phyloP scores from a whole-genome alignment of 495 filamentous ascomycete species.

The Annulohypoxylon maeteangense region DNA sequence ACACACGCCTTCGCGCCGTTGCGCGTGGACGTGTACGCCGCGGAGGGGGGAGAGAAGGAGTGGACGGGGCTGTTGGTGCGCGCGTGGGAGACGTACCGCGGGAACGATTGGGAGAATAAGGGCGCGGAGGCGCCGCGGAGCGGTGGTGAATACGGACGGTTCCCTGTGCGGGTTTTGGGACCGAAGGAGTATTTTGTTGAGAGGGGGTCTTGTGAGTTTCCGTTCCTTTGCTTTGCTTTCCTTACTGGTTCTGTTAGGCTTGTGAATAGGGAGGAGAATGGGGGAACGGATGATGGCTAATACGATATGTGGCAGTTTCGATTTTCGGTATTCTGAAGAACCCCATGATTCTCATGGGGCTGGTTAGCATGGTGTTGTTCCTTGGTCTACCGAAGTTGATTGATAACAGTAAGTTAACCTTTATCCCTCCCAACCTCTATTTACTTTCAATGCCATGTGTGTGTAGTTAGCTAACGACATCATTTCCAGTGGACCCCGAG shows the following conservation, averaged over 20 bases:
- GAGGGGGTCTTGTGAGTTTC: conserved; percentile 75
- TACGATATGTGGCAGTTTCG: conserved; percentile 49
- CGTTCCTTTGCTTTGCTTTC: no score
- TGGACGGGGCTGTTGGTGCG: conserved; percentile 56
- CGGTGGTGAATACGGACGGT: conserved; percentile 41
- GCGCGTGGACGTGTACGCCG: conserved; percentile 74
- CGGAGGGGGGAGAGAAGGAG: conserved; percentile 50
- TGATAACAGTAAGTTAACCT: conserved; percentile 83
- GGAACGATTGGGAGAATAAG: conserved; percentile 87
- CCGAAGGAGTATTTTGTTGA: conserved; percentile 78
- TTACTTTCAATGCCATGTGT: neutral
- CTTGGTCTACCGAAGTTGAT: conserved; percentile 93
- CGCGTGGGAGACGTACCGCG: conserved; percentile 88
- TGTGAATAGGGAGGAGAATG: no score
- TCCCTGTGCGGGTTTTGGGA: conserved; percentile 71
- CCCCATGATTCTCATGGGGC: conserved; percentile 92
- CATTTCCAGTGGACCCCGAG: conserved; percentile 86
- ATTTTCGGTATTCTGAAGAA: conserved; percentile 81
- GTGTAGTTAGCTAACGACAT: neutral
- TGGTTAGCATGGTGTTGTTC: conserved; percentile 82
- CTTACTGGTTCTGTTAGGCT: no score
- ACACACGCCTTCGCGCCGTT: conserved; percentile 80
- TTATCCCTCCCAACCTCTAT: neutral
- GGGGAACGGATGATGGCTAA: conserved; percentile 2
- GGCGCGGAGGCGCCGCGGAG: conserved; percentile 67